Evolutionary conservation across 23 red algal species (phyloP).

Genomic region (Gracilaria gracilis): DNA sequence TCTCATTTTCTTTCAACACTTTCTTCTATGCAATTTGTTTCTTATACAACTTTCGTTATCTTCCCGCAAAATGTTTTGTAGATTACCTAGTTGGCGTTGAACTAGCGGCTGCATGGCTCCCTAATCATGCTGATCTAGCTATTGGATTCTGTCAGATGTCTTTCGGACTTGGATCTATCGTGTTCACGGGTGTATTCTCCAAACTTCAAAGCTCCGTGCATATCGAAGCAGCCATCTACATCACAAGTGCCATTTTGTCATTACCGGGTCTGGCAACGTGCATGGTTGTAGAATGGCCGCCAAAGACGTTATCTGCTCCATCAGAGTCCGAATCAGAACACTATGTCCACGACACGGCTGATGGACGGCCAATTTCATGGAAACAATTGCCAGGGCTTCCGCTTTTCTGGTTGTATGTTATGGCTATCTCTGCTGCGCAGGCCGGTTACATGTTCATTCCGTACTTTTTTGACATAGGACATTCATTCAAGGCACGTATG

Average conservation of each 20-base stretch:
- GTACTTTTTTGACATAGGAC: slow-evolving; percentile 41
- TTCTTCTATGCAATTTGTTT: neutral
- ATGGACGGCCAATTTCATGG: slow-evolving; percentile 31
- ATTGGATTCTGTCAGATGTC: slow-evolving; percentile 34
- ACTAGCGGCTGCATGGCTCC: slow-evolving; percentile 26
- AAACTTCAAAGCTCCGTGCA: neutral
- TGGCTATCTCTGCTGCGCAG: slow-evolving; percentile 15
- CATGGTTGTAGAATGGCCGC: slow-evolving; percentile 42
- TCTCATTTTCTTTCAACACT: neutral
- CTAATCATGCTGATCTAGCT: neutral
- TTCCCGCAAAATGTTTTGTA: neutral
- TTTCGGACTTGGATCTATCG: slow-evolving; percentile 33
- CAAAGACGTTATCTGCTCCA: neutral
- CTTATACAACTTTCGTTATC: neutral
- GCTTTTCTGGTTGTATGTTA: slow-evolving; percentile 35
- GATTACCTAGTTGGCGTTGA: slow-evolving; percentile 33
- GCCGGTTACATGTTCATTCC: slow-evolving; percentile 17
- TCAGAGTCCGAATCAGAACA: neutral
- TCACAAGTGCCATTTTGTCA: slow-evolving; percentile 8
- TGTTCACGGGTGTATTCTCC: slow-evolving; percentile 26
- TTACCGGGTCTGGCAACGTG: neutral
- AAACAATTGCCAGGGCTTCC: slow-evolving; percentile 4
- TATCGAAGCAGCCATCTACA: neutral
- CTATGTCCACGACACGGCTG: neutral
- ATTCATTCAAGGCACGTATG: neutral